These are phyloP conservation scores for Pisolithus orientalis DNA, from an alignment of 768 basidiomycete species.

Conservation along the genomic window DNA sequence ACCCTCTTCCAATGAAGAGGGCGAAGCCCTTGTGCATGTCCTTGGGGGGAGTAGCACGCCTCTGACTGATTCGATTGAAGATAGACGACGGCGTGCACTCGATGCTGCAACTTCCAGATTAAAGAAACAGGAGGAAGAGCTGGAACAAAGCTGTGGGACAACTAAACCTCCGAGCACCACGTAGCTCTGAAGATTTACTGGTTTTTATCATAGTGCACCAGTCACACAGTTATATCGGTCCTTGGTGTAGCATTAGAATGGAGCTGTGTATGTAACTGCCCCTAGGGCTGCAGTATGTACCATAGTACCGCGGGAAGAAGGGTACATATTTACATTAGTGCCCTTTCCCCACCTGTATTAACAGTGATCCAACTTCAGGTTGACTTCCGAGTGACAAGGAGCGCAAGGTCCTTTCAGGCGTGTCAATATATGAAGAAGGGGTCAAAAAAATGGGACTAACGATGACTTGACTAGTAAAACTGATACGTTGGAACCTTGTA, in stretches of 20 bases:
- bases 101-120: slow-evolving; percentile 60
- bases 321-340: not conserved
- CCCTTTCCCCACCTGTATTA: not conserved
- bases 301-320: not conserved
- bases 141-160: slow-evolving; percentile 70
- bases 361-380: not conserved
- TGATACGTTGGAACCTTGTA: not conserved
- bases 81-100: slow-evolving; percentile 47
- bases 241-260: no score
- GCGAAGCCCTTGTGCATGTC: slow-evolving; percentile 45
- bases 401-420: not conserved
- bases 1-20: slow-evolving; percentile 50
- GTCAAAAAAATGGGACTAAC: not conserved
- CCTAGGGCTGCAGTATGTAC: no score
- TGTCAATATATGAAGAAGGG: not conserved
- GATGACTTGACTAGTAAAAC: not conserved
- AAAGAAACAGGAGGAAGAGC: slow-evolving; percentile 59
- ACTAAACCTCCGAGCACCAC: slow-evolving; percentile 5
- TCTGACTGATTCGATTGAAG: slow-evolving; percentile 45
- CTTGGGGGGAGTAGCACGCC: slow-evolving; percentile 41
- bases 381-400: not conserved
- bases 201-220: no score
- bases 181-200: not conserved
- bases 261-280: no score
- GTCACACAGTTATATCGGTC: no score